Percentiles rank a stretch among this genome's conserved stretches.
Conservation (phyloP, 2,329 filamentous ascomycete genomes). For the Ceratocystis cacaofunesta region DNA sequence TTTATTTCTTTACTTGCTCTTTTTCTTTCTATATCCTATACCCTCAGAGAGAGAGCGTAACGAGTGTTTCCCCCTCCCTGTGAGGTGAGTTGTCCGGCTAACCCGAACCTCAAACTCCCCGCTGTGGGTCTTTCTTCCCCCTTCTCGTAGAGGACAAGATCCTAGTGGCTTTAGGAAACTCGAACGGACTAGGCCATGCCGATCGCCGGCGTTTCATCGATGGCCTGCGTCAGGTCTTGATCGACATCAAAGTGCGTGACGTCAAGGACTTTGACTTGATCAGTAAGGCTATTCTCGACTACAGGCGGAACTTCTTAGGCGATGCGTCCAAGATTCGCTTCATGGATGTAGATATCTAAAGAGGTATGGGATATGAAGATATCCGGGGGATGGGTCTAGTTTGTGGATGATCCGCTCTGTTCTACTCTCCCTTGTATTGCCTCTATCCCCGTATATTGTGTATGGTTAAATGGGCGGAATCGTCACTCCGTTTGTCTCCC, state of each 20-base stretch:
- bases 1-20: neutral
- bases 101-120: neutral
- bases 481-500: too few species aligned
- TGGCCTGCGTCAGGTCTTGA: conserved; percentile 47
- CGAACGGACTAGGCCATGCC: conserved; percentile 47
- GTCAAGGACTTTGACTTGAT: conserved; percentile 52
- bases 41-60: conserved; percentile 2
- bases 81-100: conserved; percentile 8
- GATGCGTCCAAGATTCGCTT: conserved; percentile 44
- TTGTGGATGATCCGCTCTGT: neutral
- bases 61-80: conserved; percentile 3
- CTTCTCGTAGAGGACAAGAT: conserved; percentile 50
- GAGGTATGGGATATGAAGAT: too few species aligned
- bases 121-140: neutral
- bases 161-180: conserved; percentile 54
- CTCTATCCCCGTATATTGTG: too few species aligned
- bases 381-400: too few species aligned
- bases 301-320: conserved; percentile 47
- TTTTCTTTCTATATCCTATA: neutral
- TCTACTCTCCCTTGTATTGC: too few species aligned
- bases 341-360: conserved; percentile 13
- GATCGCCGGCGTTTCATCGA: conserved; percentile 46
- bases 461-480: too few species aligned
- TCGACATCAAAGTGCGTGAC: conserved; percentile 42
- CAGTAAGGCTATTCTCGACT: conserved; percentile 51